Base-by-base conservation (phyloP, 2,329 filamentous ascomycete genomes). In the Cryphonectria naterciae region DNA sequence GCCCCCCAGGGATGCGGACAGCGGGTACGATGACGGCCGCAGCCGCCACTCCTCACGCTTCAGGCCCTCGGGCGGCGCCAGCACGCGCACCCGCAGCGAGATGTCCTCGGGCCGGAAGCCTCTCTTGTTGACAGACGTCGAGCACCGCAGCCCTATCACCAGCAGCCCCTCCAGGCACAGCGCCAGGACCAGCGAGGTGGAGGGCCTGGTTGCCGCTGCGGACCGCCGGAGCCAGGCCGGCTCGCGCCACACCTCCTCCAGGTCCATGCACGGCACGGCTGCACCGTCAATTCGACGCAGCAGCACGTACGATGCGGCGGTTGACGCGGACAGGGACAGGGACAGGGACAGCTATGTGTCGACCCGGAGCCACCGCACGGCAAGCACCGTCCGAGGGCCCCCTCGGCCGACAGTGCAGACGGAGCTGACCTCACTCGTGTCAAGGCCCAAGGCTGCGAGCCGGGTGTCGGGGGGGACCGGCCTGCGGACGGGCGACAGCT, bases 301-400 rank as follows among this genome's bases (percentile, higher is more conserved):
- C 76, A 78, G 43, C 76, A 81, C 66, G 4, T 78, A 76, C 68
- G 76, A 78, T 60, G 70, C 70, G 19, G 66, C 69, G n/a, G 66
- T 43, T 54, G 69, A 56, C 13, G 60, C 39, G 13, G 84, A 85
- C 63, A 25, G 15, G 43, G 70, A 60, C 22, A 60, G 54, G 13
- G 84, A 85, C 15, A 78, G 79, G 22, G 81, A 83, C 28, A 82
- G 82, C 49, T 86, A 83, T 71, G 80, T 83, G 67, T 86, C 85
- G 15, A 79, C 82, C 3, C 79, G 81, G 11, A 84, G 78, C 75
- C 80, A 80, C 54, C 78, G 78, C 66, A 82, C 82, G 0, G 75
- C 76, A 11, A 78, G 76, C 70, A 83, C 81, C 17, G 68, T 80
- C 28, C 80, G 80, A 25, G 75, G 74, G 4, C 73, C 74, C 13